A percentile compares a stretch with the other conserved stretches of the same genome.
Evolutionary conservation across 192 early-diverging fungal species (phyloP).

Genomic region (Coemansia sp.): DNA sequence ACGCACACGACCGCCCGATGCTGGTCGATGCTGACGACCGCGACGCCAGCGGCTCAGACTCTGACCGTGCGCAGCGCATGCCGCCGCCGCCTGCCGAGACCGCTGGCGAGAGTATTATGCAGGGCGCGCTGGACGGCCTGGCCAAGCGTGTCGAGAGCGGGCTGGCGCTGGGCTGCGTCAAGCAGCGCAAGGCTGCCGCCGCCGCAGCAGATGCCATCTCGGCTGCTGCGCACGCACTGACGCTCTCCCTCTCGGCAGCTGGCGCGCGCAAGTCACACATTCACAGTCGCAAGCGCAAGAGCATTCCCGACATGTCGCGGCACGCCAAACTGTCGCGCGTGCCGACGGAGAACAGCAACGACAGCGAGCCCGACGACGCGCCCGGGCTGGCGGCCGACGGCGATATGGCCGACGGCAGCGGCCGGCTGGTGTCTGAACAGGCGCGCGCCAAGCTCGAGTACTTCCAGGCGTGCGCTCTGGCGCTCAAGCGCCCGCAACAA

Average conservation of each 20-base stretch:
- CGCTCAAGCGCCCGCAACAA: constrained; percentile 15
- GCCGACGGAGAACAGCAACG: constrained; percentile 16
- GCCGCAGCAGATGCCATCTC: constrained; percentile 32
- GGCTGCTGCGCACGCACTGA: constrained; percentile 2
- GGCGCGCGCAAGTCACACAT: neutral
- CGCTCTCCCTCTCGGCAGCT: neutral
- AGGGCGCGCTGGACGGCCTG: constrained; percentile 31
- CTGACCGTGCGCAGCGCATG: neutral
- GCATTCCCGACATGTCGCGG: constrained; percentile 48
- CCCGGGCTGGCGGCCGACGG: too few species aligned
- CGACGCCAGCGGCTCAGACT: constrained; percentile 7
- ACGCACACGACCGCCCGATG: neutral
- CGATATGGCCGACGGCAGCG: constrained; percentile 3
- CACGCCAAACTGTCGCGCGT: constrained; percentile 42
- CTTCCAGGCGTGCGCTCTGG: constrained; percentile 9
- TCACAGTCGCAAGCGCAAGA: constrained; percentile 47
- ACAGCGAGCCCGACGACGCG: neutral
- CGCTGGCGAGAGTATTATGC: neutral
- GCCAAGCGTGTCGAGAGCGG: constrained; percentile 33
- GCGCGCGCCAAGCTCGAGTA: constrained; percentile 9
- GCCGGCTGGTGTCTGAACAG: neutral
- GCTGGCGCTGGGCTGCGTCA: constrained; percentile 33
- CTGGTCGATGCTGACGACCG: neutral
- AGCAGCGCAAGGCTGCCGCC: constrained; percentile 22
- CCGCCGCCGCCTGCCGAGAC: neutral